Evolutionary conservation across 257 asterid genomes (phyloP).

Genomic region (Handroanthus guayacan): DNA sequence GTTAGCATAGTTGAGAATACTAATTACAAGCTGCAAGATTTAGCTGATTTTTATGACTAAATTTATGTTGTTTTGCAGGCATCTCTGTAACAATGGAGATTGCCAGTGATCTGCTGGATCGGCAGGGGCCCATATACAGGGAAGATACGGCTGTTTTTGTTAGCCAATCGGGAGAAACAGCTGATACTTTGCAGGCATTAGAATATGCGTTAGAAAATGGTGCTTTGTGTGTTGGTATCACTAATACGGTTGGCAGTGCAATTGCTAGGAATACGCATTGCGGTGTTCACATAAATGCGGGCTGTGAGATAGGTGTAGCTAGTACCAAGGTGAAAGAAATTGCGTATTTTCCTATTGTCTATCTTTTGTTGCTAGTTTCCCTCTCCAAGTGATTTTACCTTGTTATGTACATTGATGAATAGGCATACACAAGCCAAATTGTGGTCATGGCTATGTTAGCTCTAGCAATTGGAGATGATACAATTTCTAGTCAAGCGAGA

Average conservation of each 20-base stretch:
- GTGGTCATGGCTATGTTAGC: conserved; percentile 99
- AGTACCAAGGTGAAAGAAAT: conserved; percentile 78
- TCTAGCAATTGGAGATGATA: conserved; percentile 91
- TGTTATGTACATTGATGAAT: conserved; percentile 39
- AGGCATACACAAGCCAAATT: conserved; percentile 99
- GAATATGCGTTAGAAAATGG: conserved; percentile 95
- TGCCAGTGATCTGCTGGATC: conserved; percentile 96
- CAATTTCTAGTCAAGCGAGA: conserved; percentile 77
- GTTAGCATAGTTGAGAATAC: conserved; percentile 44
- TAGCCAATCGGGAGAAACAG: conserved; percentile 99
- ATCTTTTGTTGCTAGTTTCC: neutral
- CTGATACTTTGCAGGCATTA: conserved; percentile 91
- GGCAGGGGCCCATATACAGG: conserved; percentile 96
- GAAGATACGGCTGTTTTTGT: conserved; percentile 96
- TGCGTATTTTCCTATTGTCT: conserved; percentile 19
- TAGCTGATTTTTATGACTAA: conserved; percentile 24
- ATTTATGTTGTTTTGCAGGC: conserved; percentile 51
- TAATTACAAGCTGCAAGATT: neutral
- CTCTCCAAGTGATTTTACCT: conserved; percentile 17
- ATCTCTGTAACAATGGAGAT: conserved; percentile 96
- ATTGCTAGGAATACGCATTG: conserved; percentile 97
- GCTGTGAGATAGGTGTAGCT: conserved; percentile 98
- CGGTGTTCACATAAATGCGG: conserved; percentile 97
- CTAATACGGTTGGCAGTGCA: conserved; percentile 98
- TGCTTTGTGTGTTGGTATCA: conserved; percentile 96